Percentiles rank a stretch among this genome's conserved stretches.
These are phyloP conservation scores for Baudoinia panamericana DNA, from an alignment of 495 filamentous ascomycete genomes.

Conservation along the genomic window DNA sequence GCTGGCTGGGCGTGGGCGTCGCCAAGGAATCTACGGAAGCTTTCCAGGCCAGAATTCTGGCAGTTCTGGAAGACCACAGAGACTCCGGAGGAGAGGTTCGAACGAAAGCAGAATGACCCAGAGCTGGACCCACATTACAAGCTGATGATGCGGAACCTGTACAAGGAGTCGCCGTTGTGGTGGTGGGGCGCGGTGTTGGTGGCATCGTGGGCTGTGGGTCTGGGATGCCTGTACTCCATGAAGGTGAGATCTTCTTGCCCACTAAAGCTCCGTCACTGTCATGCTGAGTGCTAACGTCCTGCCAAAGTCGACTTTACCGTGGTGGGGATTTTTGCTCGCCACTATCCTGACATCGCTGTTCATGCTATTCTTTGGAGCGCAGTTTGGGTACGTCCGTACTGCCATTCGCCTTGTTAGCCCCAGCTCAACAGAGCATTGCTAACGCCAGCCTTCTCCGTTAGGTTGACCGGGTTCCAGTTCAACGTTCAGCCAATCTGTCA, in stretches of 20 bases:
- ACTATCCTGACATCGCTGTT: slow-evolving; percentile 28
- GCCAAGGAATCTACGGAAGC: slow-evolving; percentile 16
- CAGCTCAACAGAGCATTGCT: no score
- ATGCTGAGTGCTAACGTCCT: not conserved
- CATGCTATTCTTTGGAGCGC: slow-evolving; percentile 29
- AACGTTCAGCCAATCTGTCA: slow-evolving; percentile 28
- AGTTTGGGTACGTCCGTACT: no score
- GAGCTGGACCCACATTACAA: slow-evolving; percentile 37
- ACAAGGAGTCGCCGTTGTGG: slow-evolving; percentile 42
- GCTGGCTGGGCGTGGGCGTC: slow-evolving; percentile 22
- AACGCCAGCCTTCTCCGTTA: no score
- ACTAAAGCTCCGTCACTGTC: not conserved
- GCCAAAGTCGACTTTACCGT: slow-evolving; percentile 36
- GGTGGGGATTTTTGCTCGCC: slow-evolving; percentile 43
- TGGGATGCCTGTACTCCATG: slow-evolving; percentile 34
- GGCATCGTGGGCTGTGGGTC: slow-evolving; percentile 36
- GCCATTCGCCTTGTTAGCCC: no score
- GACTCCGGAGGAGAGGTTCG: slow-evolving; percentile 11
- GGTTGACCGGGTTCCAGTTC: slow-evolving; percentile 31
- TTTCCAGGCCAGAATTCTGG: slow-evolving; percentile 12
- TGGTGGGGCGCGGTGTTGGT: slow-evolving; percentile 40
- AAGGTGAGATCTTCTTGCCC: slow-evolving; percentile 1
- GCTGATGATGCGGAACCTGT: slow-evolving; percentile 29
- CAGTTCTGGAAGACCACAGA: slow-evolving; percentile 27
- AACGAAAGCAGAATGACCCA: slow-evolving; percentile 12